These are phyloP conservation scores for Peniophora sp. DNA, from an alignment of 1,284 basidiomycete species.

Conservation along the genomic window DNA sequence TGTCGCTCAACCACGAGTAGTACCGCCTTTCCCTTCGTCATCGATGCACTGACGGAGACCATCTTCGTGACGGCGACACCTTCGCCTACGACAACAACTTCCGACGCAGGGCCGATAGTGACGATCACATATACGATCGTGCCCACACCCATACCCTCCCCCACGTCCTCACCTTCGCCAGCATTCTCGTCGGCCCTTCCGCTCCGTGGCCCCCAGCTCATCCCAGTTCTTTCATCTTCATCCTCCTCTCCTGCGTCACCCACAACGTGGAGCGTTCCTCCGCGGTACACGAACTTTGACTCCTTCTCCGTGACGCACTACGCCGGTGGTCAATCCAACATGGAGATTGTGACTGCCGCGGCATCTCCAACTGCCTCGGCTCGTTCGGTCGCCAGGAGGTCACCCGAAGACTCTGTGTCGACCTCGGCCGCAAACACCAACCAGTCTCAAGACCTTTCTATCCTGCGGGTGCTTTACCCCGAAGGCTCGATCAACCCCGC, in stretches of 20 bases:
- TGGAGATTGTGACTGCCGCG: constrained; percentile 45
- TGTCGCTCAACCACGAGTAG: no score
- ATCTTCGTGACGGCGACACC: no score
- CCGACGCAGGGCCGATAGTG: no score
- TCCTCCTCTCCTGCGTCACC: background rate
- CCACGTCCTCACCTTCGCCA: no score
- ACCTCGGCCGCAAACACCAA: constrained; percentile 6
- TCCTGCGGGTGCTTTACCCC: constrained; percentile 56
- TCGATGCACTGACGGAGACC: no score
- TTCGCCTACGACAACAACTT: no score
- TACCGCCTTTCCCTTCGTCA: no score
- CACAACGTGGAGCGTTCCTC: constrained; percentile 40
- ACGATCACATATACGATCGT: no score
- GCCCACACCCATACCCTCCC: no score
- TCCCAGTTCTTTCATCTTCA: background rate
- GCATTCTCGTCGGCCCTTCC: no score
- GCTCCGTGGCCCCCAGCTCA: no score
- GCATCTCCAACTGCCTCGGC: constrained; percentile 23
- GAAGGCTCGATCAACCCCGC: constrained; percentile 56
- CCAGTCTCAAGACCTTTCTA: constrained; percentile 13
- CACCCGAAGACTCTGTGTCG: constrained; percentile 1
- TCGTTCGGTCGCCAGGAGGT: constrained; percentile 6
- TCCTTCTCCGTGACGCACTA: constrained; percentile 55
- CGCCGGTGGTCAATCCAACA: constrained; percentile 46
- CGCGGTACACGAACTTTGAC: constrained; percentile 47